Evolutionary conservation across 2,329 filamentous ascomycete genomes (phyloP).

Genomic region (Fonsecaea pugnacius): DNA sequence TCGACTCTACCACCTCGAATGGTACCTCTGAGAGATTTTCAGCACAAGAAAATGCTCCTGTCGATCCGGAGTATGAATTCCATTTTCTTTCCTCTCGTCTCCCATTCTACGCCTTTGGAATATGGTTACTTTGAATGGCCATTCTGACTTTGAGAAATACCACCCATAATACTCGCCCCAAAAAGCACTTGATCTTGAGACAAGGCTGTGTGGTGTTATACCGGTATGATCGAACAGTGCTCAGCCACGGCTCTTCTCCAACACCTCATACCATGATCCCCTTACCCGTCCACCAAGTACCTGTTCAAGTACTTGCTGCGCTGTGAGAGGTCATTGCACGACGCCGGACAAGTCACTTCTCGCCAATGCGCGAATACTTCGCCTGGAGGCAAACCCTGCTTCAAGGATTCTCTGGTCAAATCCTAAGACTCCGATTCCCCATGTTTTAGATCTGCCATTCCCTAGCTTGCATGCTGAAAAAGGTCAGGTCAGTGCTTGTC

Average conservation of each 20-base stretch:
- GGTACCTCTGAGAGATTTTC: neutral
- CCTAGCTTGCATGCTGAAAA: neutral
- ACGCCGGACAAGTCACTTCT: neutral
- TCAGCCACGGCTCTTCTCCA: neutral
- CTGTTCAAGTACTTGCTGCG: too few relatives aligned
- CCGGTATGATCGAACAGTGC: neutral
- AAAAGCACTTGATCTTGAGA: neutral
- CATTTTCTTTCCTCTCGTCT: neutral
- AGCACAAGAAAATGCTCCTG: neutral
- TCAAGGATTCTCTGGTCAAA: neutral
- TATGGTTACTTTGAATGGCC: neutral
- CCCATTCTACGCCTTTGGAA: neutral
- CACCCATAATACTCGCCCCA: neutral
- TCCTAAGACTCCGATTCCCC: neutral
- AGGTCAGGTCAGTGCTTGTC: neutral
- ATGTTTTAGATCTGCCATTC: neutral
- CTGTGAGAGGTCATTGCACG: neutral
- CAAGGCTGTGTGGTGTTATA: slow-evolving; percentile 1
- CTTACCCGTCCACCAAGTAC: neutral
- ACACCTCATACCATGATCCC: neutral
- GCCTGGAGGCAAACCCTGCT: neutral
- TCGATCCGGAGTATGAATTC: neutral
- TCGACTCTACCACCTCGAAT: neutral
- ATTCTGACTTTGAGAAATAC: neutral
- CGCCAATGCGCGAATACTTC: neutral